Evolutionary conservation across 2,329 filamentous ascomycete species (phyloP).

Genomic region (Aspergillus persii): DNA sequence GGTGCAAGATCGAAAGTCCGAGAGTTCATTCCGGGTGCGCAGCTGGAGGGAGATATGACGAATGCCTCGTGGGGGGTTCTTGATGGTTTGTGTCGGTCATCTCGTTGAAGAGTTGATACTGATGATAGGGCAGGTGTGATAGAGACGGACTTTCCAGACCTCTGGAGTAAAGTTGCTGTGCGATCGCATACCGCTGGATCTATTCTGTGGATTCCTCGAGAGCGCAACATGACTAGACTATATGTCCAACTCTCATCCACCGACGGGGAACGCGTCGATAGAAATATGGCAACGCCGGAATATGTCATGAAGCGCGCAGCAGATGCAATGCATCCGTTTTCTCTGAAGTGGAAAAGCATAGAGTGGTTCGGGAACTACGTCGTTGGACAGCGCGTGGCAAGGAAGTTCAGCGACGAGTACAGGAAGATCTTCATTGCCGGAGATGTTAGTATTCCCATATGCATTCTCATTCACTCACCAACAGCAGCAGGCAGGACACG

Average conservation of each 20-base stretch:
- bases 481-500: constrained; percentile 26
- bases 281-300: constrained; percentile 52
- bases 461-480: not conserved
- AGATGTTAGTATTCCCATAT: constrained; percentile 34
- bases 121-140: constrained; percentile 36
- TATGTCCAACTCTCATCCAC: constrained; percentile 45
- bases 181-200: constrained; percentile 67
- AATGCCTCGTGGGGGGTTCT: constrained; percentile 70
- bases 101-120: no score
- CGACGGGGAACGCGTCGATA: constrained; percentile 28
- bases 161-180: constrained; percentile 71
- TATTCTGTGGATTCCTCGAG: constrained; percentile 70
- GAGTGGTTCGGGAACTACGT: constrained; percentile 55
- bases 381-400: constrained; percentile 50
- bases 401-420: constrained; percentile 43
- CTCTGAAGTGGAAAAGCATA: constrained; percentile 42
- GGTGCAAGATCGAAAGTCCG: constrained; percentile 70
- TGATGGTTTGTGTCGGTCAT: constrained; percentile 54
- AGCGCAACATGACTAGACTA: constrained; percentile 68
- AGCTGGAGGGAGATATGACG: constrained; percentile 48
- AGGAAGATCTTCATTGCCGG: constrained; percentile 50
- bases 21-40: constrained; percentile 56
- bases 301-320: constrained; percentile 62
- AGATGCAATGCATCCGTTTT: constrained; percentile 47
- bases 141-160: constrained; percentile 70